These are phyloP conservation scores for Penicillium cinerascens DNA, from an alignment of 495 filamentous ascomycete genomes.

Conservation along the genomic window DNA sequence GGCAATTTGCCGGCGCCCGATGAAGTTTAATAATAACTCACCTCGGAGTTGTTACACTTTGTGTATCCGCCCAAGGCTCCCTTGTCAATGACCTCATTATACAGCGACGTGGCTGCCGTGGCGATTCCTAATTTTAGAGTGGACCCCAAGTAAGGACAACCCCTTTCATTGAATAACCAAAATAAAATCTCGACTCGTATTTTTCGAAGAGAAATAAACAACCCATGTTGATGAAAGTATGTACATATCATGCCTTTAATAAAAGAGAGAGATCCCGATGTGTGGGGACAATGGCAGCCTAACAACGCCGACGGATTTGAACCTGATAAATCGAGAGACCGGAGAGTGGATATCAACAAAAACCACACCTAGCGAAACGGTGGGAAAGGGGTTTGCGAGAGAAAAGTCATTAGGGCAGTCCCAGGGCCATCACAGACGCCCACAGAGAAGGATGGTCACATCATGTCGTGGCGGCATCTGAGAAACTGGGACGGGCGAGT, in stretches of 20 bases:
- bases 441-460: not conserved
- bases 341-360: conserved; percentile 25
- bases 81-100: not conserved
- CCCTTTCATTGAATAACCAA: not conserved
- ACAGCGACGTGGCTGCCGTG: not conserved
- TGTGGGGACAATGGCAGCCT: not conserved
- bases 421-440: conserved; percentile 9
- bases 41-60: not conserved
- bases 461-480: conserved; percentile 9
- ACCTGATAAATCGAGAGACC: conserved; percentile 1
- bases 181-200: not conserved
- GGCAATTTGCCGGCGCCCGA: too few relatives aligned
- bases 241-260: conserved; percentile 17
- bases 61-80: not conserved
- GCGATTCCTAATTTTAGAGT: conserved; percentile 5
- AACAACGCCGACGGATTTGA: conserved; percentile 16
- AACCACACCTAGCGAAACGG: not conserved
- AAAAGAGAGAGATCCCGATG: conserved; percentile 1
- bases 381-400: not conserved
- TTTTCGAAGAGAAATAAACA: conserved; percentile 1
- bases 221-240: conserved; percentile 10
- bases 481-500: not conserved
- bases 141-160: not conserved
- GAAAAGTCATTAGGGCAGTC: conserved; percentile 21
- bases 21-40: too few relatives aligned